A percentile compares a stretch with the other conserved stretches of the same genome.
These are phyloP conservation scores for Blastocladiella emersonii DNA, from an alignment of 371 early-diverging fungal genomes.

Conservation along the genomic window DNA sequence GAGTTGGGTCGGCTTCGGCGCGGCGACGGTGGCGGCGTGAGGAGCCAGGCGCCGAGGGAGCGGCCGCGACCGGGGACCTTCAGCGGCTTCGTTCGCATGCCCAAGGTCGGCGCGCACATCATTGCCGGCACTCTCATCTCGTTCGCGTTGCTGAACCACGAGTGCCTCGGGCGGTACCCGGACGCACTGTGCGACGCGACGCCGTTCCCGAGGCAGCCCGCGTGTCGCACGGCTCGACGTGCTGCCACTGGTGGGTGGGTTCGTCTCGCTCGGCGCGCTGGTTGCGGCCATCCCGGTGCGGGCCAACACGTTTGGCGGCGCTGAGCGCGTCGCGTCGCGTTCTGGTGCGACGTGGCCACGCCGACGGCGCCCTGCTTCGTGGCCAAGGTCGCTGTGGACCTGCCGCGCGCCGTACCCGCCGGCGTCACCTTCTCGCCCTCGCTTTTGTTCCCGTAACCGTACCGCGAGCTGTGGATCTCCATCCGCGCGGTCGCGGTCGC, in stretches of 20 bases:
- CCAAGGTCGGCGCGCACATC: slow-evolving; percentile 16
- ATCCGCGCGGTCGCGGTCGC: slow-evolving; percentile 11
- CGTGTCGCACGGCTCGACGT: slow-evolving; percentile 9
- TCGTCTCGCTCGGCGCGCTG: slow-evolving; percentile 5
- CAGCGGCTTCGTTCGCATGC: no score
- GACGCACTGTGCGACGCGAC: slow-evolving; percentile 8
- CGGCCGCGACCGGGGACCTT: no score
- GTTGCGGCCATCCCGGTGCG: slow-evolving; percentile 14
- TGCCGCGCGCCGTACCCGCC: slow-evolving; percentile 30
- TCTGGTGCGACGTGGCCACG: slow-evolving; percentile 33
- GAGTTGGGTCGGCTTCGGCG: no score
- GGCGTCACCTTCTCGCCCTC: slow-evolving; percentile 29
- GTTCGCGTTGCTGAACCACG: slow-evolving; percentile 16
- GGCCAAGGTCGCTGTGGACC: slow-evolving; percentile 32
- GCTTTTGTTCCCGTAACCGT: slow-evolving; percentile 24
- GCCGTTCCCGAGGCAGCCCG: slow-evolving; percentile 2
- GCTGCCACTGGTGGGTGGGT: slow-evolving; percentile 3
- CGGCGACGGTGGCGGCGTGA: no score
- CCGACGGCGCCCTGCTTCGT: slow-evolving; percentile 30
- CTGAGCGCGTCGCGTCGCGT: slow-evolving; percentile 32
- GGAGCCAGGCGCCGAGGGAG: no score
- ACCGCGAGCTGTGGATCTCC: background rate
- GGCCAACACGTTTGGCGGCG: slow-evolving; percentile 30
- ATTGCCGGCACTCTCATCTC: slow-evolving; percentile 17
- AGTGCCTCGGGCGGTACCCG: slow-evolving; percentile 14